phyloP scores from a whole-genome alignment of 768 basidiomycete genomes.

The Boletus reticulatus region DNA sequence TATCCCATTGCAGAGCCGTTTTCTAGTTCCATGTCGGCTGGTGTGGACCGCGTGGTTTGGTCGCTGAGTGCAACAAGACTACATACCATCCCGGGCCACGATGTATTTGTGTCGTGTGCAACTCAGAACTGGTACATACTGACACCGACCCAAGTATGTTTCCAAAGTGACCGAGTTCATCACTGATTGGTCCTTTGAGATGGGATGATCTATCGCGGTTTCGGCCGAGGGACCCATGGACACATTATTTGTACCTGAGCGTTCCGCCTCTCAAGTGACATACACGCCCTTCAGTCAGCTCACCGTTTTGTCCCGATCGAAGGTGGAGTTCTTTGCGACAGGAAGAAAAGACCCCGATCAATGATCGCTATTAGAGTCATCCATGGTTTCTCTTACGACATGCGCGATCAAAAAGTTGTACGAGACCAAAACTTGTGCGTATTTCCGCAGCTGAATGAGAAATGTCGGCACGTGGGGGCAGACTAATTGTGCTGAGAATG shows the following conservation, averaged over 20 bases:
- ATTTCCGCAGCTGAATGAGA: neutral
- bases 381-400: too few species aligned
- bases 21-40: neutral
- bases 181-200: neutral
- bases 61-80: neutral
- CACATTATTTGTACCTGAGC: too few species aligned
- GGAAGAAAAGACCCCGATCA: too few species aligned
- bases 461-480: neutral
- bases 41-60: neutral
- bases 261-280: neutral
- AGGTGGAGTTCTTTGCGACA: neutral
- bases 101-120: too few species aligned
- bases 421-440: neutral
- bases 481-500: neutral
- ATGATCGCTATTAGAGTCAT: too few species aligned
- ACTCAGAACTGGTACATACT: too few species aligned
- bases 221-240: conserved; percentile 8
- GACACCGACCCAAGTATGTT: conserved; percentile 1
- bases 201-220: neutral
- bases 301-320: neutral
- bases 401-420: conserved; percentile 4
- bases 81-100: too few species aligned
- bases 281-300: neutral
- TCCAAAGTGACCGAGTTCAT: conserved; percentile 9
- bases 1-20: neutral